Percentiles rank a stretch among this genome's conserved stretches.
Conservation (phyloP, 768 basidiomycete species). For the Amanita pseudoporphyria region DNA sequence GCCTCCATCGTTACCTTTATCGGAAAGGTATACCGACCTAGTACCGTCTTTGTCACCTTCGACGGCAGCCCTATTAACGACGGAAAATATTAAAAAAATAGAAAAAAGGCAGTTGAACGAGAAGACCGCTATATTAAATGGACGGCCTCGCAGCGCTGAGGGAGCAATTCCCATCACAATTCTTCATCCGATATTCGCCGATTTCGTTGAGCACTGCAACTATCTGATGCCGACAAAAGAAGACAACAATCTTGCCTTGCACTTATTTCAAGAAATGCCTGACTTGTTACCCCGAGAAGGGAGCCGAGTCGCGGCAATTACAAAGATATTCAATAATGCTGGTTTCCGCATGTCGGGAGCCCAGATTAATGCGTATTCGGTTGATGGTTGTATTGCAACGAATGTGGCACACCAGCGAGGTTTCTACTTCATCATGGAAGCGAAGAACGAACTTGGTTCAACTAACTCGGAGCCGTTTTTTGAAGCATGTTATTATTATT, state of each 20-base stretch:
- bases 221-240: constrained; percentile 2
- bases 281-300: background rate
- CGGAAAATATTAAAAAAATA: background rate
- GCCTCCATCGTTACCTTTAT: too few species aligned
- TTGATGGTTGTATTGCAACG: too few species aligned
- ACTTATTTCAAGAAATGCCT: background rate
- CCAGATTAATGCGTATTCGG: background rate
- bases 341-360: background rate
- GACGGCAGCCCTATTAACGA: background rate
- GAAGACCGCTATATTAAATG: background rate
- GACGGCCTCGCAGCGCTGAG: constrained; percentile 9
- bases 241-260: background rate
- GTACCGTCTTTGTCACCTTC: background rate
- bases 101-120: background rate
- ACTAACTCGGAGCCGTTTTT: constrained; percentile 12
- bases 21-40: too few species aligned
- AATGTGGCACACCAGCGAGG: too few species aligned
- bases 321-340: background rate
- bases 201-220: constrained; percentile 13
- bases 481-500: constrained; percentile 12
- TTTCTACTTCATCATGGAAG: constrained; percentile 9
- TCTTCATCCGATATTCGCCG: constrained; percentile 14
- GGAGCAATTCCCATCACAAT: constrained; percentile 14
- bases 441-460: constrained; percentile 11
- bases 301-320: background rate